phyloP scores from a whole-genome alignment of 345 rosid genomes.

The Psidium guajava region DNA sequence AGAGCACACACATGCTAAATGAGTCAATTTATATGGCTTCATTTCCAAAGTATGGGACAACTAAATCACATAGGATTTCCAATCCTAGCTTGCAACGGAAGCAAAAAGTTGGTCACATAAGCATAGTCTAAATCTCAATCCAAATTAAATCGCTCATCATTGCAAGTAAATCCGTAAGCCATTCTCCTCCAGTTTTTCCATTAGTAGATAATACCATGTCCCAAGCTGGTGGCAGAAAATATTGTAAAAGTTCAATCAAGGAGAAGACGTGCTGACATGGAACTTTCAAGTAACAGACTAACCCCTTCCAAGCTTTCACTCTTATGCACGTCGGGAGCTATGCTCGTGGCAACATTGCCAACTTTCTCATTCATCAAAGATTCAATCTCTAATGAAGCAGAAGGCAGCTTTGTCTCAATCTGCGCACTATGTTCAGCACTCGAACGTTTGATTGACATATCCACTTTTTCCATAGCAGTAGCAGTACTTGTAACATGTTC shows the following conservation, averaged over 20 bases:
- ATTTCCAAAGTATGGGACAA: neutral
- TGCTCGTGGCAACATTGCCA: neutral
- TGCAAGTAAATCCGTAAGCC: neutral
- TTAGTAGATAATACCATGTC: neutral
- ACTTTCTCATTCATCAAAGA: neutral
- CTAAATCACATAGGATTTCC: neutral
- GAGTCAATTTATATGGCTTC: neutral
- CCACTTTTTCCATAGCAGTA: neutral
- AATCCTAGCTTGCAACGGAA: neutral
- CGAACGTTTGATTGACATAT: neutral
- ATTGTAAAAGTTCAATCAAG: neutral
- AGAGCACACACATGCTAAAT: neutral
- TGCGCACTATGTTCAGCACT: neutral
- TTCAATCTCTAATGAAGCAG: neutral
- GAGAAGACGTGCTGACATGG: neutral
- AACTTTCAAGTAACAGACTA: neutral
- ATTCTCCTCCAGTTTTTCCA: neutral
- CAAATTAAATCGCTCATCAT: neutral
- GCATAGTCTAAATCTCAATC: neutral
- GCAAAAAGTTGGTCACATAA: neutral
- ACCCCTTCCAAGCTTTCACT: neutral
- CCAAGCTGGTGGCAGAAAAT: neutral
- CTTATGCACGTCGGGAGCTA: neutral
- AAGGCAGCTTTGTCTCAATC: neutral
- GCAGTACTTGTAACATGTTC: neutral